These are phyloP conservation scores for Saccharomyces hybrid DNA, from an alignment of 1,139 yeast species.

Conservation along the genomic window DNA sequence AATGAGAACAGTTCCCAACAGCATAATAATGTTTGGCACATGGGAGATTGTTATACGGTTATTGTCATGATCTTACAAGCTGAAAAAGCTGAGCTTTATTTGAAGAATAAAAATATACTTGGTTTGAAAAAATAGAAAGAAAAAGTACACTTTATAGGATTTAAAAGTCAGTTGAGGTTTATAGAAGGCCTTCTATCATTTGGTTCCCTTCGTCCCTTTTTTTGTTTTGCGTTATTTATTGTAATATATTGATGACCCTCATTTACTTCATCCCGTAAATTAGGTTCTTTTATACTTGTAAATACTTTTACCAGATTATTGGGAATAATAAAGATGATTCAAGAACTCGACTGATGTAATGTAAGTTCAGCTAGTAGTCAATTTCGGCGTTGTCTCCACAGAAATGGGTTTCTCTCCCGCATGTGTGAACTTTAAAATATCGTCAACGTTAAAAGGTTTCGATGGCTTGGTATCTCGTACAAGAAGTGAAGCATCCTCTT, in stretches of 20 bases:
- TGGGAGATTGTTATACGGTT: constrained; percentile 89
- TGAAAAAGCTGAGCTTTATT: neutral
- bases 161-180: neutral
- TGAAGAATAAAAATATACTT: neutral
- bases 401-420: constrained; percentile 31
- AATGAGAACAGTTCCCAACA: constrained; percentile 93
- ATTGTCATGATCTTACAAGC: constrained; percentile 38
- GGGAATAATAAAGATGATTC: neutral
- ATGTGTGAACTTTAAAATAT: constrained; percentile 36
- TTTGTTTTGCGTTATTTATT: neutral
- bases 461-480: constrained; percentile 16
- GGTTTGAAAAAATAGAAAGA: neutral
- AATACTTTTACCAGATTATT: neutral
- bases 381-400: neutral
- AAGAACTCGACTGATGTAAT: neutral
- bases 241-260: neutral
- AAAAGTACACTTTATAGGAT: neutral
- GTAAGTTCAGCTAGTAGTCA: too few species aligned
- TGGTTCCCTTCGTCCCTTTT: neutral
- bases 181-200: neutral
- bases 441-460: constrained; percentile 30
- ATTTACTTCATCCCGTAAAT: neutral
- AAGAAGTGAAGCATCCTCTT: neutral
- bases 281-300: neutral
- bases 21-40: constrained; percentile 98